Conservation (phyloP, 257 asterid species). For the Thymus mandschuricus region DNA sequence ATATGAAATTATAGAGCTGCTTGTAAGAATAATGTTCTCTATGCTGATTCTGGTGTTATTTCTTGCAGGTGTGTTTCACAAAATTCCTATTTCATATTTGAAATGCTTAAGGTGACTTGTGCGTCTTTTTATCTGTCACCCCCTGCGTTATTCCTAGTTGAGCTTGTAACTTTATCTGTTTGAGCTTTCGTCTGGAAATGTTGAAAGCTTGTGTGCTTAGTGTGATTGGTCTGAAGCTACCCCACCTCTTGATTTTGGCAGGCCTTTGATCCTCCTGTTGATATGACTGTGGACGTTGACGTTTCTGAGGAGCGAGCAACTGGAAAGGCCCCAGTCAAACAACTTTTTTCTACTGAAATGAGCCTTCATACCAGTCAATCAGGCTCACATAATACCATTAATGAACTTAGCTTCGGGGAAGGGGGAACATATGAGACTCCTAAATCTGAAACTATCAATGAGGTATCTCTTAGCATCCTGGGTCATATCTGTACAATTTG, state of each 20-base stretch:
- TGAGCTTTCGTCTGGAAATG: constrained; percentile 19
- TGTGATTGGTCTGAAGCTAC: constrained; percentile 32
- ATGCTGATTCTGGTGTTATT: constrained; percentile 34
- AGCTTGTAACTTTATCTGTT: constrained; percentile 15
- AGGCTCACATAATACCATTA: constrained; percentile 39
- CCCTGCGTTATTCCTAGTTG: constrained; percentile 21
- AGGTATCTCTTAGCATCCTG: constrained; percentile 44
- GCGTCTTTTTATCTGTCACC: constrained; percentile 14
- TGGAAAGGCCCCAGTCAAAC: constrained; percentile 43
- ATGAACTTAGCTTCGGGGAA: constrained; percentile 39
- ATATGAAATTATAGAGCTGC: neutral
- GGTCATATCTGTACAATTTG: constrained; percentile 24
- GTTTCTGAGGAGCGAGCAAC: constrained; percentile 46
- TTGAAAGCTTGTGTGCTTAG: constrained; percentile 16
- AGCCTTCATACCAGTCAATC: constrained; percentile 39
- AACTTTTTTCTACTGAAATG: constrained; percentile 42
- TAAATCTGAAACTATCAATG: constrained; percentile 40
- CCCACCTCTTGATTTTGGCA: constrained; percentile 42
- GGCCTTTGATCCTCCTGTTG: constrained; percentile 98
- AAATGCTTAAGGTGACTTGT: constrained; percentile 89
- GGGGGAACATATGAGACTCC: constrained; percentile 36
- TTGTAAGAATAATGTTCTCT: neutral
- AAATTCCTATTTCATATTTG: constrained; percentile 91
- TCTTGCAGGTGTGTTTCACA: constrained; percentile 82
- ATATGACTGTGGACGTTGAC: constrained; percentile 64